A percentile compares a stretch with the other conserved stretches of the same genome.
These are phyloP conservation scores for Perilla frutescens DNA, from an alignment of 257 asterid genomes.

Conservation along the genomic window DNA sequence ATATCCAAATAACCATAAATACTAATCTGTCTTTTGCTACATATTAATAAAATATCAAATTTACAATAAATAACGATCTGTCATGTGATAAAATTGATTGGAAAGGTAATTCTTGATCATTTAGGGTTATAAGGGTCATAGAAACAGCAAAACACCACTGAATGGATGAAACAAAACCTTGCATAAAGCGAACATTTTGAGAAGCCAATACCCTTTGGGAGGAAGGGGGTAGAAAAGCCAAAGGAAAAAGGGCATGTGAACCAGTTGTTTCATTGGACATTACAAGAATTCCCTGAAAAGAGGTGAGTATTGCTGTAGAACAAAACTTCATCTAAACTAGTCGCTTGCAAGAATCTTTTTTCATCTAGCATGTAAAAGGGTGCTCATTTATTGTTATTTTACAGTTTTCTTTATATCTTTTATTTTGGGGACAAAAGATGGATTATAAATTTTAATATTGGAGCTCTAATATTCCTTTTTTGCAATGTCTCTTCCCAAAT, in stretches of 20 bases:
- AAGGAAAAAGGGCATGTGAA: neutral
- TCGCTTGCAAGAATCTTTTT: neutral
- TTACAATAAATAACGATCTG: neutral
- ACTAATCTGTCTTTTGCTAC: neutral
- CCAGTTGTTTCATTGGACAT: neutral
- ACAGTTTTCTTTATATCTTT: neutral
- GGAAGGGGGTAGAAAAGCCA: neutral
- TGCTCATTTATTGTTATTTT: conserved; percentile 4
- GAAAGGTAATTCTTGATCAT: conserved; percentile 17
- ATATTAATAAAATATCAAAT: neutral
- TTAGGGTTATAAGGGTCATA: neutral
- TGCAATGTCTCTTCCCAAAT: neutral
- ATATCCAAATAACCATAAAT: conserved; percentile 1
- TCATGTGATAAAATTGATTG: neutral
- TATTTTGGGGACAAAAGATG: neutral
- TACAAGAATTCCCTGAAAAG: neutral
- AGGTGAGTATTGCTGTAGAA: neutral
- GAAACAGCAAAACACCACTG: conserved; percentile 2
- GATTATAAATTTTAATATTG: conserved; percentile 1
- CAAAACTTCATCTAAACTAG: conserved; percentile 17
- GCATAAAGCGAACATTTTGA: neutral
- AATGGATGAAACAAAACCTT: conserved; percentile 8
- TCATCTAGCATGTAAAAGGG: conserved; percentile 9
- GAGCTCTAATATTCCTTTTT: neutral
- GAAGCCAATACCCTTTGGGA: neutral